phyloP scores from a whole-genome alignment of 176 grass and related monocot species.

The Avena insularis region DNA sequence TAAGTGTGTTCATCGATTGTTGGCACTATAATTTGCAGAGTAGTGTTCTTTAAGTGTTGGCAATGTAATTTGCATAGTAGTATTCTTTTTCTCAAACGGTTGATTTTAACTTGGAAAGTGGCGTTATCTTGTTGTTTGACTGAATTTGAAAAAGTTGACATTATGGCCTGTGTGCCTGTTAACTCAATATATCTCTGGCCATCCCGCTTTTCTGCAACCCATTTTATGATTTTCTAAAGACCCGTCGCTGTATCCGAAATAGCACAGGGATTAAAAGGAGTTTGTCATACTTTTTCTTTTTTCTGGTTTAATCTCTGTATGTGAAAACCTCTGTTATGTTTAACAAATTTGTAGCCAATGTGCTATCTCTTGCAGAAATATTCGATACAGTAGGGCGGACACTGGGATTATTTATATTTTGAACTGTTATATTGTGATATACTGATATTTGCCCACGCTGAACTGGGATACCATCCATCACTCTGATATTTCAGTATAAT shows the following conservation, averaged over 20 bases:
- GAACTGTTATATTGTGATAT: neutral
- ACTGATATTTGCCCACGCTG: neutral
- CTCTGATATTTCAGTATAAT: neutral
- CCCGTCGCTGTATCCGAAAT: too few species aligned
- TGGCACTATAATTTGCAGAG: too few species aligned
- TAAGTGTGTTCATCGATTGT: too few species aligned
- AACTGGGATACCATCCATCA: neutral
- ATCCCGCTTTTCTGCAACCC: too few species aligned
- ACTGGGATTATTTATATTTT: neutral
- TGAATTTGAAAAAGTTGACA: neutral
- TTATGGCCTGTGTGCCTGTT: neutral
- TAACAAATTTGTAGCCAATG: neutral
- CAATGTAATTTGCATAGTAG: too few species aligned
- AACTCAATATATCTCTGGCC: too few species aligned
- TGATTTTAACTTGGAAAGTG: neutral
- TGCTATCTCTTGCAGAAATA: neutral
- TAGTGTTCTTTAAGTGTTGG: too few species aligned
- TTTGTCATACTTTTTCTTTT: neutral
- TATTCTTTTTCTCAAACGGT: neutral
- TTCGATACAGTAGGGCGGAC: neutral
- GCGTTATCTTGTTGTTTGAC: conserved; percentile 10
- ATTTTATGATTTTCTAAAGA: too few species aligned
- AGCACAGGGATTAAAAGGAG: too few species aligned
- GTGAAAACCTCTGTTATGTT: neutral
- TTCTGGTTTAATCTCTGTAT: conserved; percentile 6